phyloP scores from a whole-genome alignment of 345 rosid genomes.

The Corchorus olitorius region DNA sequence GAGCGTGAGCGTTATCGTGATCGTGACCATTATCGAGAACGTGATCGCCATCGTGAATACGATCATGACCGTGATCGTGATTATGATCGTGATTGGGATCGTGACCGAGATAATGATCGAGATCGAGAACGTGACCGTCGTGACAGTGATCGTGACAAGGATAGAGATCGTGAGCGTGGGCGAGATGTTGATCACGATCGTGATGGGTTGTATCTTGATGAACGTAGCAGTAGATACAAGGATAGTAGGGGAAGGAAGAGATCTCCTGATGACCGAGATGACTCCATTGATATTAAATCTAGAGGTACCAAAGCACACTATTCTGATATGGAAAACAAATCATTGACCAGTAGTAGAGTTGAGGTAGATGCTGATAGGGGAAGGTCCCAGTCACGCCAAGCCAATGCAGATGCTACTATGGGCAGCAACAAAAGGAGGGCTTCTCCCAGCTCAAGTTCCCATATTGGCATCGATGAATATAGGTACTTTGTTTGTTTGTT shows the following conservation, averaged over 20 bases:
- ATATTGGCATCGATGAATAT: conserved; percentile 62
- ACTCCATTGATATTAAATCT: conserved; percentile 48
- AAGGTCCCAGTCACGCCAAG: conserved; percentile 65
- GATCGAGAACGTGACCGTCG: conserved; percentile 33
- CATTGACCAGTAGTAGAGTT: conserved; percentile 47
- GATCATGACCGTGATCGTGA: conserved; percentile 39
- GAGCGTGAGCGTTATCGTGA: conserved; percentile 45
- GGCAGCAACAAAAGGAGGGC: conserved; percentile 41
- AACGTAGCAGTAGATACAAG: conserved; percentile 52
- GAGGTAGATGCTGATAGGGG: conserved; percentile 68
- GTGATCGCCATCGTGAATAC: conserved; percentile 36
- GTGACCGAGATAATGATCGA: conserved; percentile 23
- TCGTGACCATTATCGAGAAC: conserved; percentile 36
- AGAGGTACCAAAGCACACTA: conserved; percentile 36
- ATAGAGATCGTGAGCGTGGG: conserved; percentile 34
- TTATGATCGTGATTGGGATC: conserved; percentile 29
- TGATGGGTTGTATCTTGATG: conserved; percentile 51
- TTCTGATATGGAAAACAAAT: conserved; percentile 51
- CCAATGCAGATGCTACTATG: conserved; percentile 38
- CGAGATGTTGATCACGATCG: conserved; percentile 47
- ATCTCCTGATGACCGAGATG: conserved; percentile 72
- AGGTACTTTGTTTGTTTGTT: conserved; percentile 44
- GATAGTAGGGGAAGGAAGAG: conserved; percentile 68
- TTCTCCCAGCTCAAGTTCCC: conserved; percentile 63
- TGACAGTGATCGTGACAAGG: conserved; percentile 26